phyloP scores from a whole-genome alignment of 805 yeast species.

The Torulaspora microellipsoides region DNA sequence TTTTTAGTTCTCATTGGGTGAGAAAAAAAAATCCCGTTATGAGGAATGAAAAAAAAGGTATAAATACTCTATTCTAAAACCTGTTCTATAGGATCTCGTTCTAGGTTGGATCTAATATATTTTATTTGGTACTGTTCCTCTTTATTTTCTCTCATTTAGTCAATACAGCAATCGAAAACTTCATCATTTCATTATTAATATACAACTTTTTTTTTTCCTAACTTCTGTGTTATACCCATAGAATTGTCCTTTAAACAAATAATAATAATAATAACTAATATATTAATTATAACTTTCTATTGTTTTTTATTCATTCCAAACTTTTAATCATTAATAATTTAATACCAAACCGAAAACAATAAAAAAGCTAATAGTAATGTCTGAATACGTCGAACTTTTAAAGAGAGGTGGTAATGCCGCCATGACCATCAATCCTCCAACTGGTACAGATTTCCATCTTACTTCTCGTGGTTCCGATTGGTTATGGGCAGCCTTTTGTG shows the following conservation, averaged over 20 bases:
- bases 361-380: constrained; percentile 9
- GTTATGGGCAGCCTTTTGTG: constrained; percentile 59
- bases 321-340: no score
- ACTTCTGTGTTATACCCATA: no score
- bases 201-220: no score
- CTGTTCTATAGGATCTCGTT: neutral
- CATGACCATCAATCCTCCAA: constrained; percentile 42
- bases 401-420: constrained; percentile 40
- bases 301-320: no score
- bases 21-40: no score
- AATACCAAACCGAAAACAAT: no score
- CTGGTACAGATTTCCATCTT: constrained; percentile 47
- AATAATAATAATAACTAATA: no score
- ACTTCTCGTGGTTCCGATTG: constrained; percentile 54
- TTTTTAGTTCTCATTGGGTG: neutral
- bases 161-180: no score
- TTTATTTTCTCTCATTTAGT: neutral
- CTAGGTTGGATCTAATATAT: neutral
- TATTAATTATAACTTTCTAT: no score
- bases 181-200: no score
- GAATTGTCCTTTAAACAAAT: no score
- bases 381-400: constrained; percentile 17
- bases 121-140: neutral
- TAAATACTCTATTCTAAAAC: constrained; percentile 2
- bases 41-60: constrained; percentile 1